Percentiles rank a stretch among this genome's conserved stretches.
Conservation (phyloP, 495 filamentous ascomycete species). For the Lophiostoma macrostomum region DNA sequence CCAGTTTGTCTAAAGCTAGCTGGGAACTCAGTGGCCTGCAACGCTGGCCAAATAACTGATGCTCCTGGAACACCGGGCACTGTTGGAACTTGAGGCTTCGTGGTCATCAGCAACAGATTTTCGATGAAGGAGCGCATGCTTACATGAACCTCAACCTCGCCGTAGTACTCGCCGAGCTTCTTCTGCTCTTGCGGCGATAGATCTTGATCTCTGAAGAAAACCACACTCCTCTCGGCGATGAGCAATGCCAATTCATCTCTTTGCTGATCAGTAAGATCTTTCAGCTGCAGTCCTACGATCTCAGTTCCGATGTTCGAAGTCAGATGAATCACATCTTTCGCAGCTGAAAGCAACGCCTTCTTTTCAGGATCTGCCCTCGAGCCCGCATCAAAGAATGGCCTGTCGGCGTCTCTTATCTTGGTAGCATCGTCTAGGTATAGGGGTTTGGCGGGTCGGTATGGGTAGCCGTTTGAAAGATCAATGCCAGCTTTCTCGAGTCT, state of each 20-base stretch:
- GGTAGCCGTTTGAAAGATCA: slow-evolving; percentile 63
- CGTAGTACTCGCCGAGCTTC: slow-evolving; percentile 61
- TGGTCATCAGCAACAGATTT: too few species aligned
- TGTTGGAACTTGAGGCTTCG: slow-evolving; percentile 65
- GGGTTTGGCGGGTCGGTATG: slow-evolving; percentile 57
- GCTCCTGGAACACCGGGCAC: slow-evolving; percentile 64
- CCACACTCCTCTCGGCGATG: slow-evolving; percentile 70
- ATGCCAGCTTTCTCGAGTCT: slow-evolving; percentile 63
- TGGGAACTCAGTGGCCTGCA: slow-evolving; percentile 42
- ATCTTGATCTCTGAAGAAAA: slow-evolving; percentile 74
- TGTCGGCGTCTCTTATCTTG: slow-evolving; percentile 58
- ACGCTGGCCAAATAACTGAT: slow-evolving; percentile 48
- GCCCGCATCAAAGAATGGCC: slow-evolving; percentile 58
- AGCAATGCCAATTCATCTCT: slow-evolving; percentile 69
- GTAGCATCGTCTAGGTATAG: slow-evolving; percentile 65
- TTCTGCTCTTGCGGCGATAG: slow-evolving; percentile 68
- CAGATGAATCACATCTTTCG: slow-evolving; percentile 62
- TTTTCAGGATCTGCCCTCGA: slow-evolving; percentile 65
- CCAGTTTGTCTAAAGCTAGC: slow-evolving; percentile 61
- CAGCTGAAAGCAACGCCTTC: slow-evolving; percentile 60
- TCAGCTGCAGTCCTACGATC: slow-evolving; percentile 66
- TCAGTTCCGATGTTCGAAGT: slow-evolving; percentile 70
- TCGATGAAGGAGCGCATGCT: too few species aligned
- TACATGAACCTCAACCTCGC: slow-evolving; percentile 67
- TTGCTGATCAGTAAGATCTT: slow-evolving; percentile 64